These are phyloP conservation scores for Penicilliopsis zonata DNA, from an alignment of 495 filamentous ascomycete species.

Conservation along the genomic window DNA sequence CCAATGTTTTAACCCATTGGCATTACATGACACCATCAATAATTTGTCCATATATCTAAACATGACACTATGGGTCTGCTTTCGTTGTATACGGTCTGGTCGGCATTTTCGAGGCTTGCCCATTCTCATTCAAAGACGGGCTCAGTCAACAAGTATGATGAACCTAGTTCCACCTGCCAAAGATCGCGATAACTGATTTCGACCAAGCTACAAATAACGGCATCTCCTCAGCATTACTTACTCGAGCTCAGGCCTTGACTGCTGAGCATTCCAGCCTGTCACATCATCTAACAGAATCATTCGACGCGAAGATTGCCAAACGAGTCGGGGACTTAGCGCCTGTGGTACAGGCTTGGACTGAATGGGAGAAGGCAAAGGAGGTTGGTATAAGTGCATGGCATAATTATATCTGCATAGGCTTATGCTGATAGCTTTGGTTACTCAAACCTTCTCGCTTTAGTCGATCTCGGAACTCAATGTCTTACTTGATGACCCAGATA, in stretches of 20 bases:
- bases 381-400: slow-evolving; percentile 10
- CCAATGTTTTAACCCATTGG: too few species aligned
- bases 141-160: slow-evolving; percentile 16
- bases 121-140: slow-evolving; percentile 11
- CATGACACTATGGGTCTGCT: slow-evolving; percentile 16
- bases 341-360: slow-evolving; percentile 55
- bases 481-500: slow-evolving; percentile 43
- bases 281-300: slow-evolving; percentile 44
- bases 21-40: too few species aligned
- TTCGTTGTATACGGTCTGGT: slow-evolving; percentile 17
- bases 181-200: slow-evolving; percentile 10
- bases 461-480: slow-evolving; percentile 45
- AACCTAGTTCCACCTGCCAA: background rate
- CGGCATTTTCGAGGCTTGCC: slow-evolving; percentile 4
- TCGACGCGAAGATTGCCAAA: slow-evolving; percentile 63
- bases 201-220: slow-evolving; percentile 24
- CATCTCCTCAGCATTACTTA: slow-evolving; percentile 49
- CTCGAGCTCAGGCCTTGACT: slow-evolving; percentile 50
- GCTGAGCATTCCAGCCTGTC: slow-evolving; percentile 55
- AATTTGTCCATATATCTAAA: slow-evolving; percentile 16
- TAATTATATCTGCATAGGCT: slow-evolving; percentile 3
- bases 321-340: slow-evolving; percentile 61
- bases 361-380: slow-evolving; percentile 42
- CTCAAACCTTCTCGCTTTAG: slow-evolving; percentile 17
- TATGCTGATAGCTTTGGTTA: background rate